phyloP scores from a whole-genome alignment of 2,329 filamentous ascomycete species.

The Xylaria sp. region DNA sequence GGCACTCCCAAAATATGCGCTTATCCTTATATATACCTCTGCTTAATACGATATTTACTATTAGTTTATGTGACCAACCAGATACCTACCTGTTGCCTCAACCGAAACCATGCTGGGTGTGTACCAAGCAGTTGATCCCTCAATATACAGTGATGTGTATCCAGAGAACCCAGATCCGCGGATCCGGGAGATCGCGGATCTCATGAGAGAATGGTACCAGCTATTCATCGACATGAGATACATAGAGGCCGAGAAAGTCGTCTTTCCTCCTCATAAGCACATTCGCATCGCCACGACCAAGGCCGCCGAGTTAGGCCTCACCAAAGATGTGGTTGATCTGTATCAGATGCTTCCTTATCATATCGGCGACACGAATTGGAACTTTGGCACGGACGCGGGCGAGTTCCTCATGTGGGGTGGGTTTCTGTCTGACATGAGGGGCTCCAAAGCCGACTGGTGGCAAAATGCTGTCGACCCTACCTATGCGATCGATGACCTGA shows the following conservation, averaged over 20 bases:
- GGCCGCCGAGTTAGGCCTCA: not conserved
- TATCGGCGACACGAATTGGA: not conserved
- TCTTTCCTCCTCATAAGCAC: not conserved
- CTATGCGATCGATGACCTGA: slow-evolving; percentile 1
- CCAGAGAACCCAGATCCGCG: not conserved
- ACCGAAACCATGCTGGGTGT: not conserved
- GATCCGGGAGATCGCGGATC: not conserved
- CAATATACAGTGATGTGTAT: not conserved
- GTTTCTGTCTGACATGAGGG: not conserved
- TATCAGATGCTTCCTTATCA: not conserved
- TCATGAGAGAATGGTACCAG: not conserved
- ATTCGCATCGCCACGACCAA: not conserved
- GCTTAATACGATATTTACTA: not conserved
- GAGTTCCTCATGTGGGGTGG: not conserved
- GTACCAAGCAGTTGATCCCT: not conserved
- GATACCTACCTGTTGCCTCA: not conserved
- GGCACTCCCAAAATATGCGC: not conserved
- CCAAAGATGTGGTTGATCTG: not conserved
- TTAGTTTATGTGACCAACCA: not conserved
- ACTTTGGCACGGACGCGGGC: not conserved
- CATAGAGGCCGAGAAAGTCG: not conserved
- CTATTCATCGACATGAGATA: not conserved
- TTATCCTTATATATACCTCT: not conserved
- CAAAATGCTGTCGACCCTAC: not conserved
- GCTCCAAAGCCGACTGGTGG: not conserved